Percentiles rank a stretch among this genome's conserved stretches.
These are phyloP conservation scores for Malus hybrid DNA, from an alignment of 331 rosid genomes.

Conservation along the genomic window DNA sequence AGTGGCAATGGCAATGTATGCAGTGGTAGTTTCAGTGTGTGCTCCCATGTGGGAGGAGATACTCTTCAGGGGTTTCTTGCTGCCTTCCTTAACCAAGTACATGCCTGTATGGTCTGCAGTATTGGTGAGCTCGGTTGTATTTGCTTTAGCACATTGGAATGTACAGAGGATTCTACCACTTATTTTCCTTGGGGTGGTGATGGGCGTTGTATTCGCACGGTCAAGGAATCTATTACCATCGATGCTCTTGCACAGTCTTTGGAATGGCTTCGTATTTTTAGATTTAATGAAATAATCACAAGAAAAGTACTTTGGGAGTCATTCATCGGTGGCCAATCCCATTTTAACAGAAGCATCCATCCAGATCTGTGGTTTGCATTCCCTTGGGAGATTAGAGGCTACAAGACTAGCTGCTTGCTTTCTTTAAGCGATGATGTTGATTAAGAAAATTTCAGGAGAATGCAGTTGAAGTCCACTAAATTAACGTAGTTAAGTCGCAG, in stretches of 20 bases:
- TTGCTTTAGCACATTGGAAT: slow-evolving; percentile 89
- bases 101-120: slow-evolving; percentile 94
- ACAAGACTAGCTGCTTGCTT: slow-evolving; percentile 11
- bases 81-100: slow-evolving; percentile 87
- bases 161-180: slow-evolving; percentile 89
- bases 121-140: slow-evolving; percentile 76
- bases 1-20: slow-evolving; percentile 77
- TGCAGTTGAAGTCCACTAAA: slow-evolving; percentile 15
- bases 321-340: slow-evolving; percentile 7
- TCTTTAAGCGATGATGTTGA: slow-evolving; percentile 13
- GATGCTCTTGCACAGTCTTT: slow-evolving; percentile 94
- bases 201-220: slow-evolving; percentile 74
- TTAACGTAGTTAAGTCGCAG: slow-evolving; percentile 15
- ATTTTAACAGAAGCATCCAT: slow-evolving; percentile 11
- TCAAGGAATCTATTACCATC: slow-evolving; percentile 86
- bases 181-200: slow-evolving; percentile 79
- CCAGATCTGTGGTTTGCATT: slow-evolving; percentile 3
- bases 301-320: slow-evolving; percentile 13
- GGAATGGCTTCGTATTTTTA: slow-evolving; percentile 87
- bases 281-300: slow-evolving; percentile 62
- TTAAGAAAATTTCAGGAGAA: slow-evolving; percentile 15
- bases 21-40: slow-evolving; percentile 63
- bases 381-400: neutral
- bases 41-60: slow-evolving; percentile 98
- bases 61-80: slow-evolving; percentile 85